phyloP scores from a whole-genome alignment of 352 stramenopile genomes.

The Hyaloperonospora brassicae region DNA sequence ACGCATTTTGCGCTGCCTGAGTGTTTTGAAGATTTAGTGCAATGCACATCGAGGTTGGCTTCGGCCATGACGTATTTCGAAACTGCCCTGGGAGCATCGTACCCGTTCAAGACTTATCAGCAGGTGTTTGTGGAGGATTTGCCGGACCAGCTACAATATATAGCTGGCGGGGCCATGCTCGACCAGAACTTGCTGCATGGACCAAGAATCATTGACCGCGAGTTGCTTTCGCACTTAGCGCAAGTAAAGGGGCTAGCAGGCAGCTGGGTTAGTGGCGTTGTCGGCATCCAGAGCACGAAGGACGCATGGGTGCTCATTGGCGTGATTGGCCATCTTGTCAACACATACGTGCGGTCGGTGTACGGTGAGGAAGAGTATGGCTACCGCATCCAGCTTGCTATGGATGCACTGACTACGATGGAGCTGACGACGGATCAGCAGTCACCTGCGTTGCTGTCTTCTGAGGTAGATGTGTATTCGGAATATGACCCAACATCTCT shows the following conservation, averaged over 20 bases:
- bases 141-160: conserved; percentile 61
- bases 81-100: conserved; percentile 52
- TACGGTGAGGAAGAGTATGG: conserved; percentile 81
- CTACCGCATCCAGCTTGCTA: conserved; percentile 77
- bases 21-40: conserved; percentile 64
- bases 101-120: conserved; percentile 83
- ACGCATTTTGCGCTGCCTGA: conserved; percentile 79
- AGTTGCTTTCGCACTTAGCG: conserved; percentile 70
- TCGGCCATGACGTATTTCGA: conserved; percentile 79
- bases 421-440: conserved; percentile 62
- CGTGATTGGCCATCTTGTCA: conserved; percentile 72
- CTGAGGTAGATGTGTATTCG: conserved; percentile 77
- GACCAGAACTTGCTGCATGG: conserved; percentile 75
- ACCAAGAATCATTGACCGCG: conserved; percentile 72
- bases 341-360: conserved; percentile 70
- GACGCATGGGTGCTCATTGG: conserved; percentile 80
- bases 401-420: conserved; percentile 82
- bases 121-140: conserved; percentile 84
- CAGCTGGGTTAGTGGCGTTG: conserved; percentile 71
- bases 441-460: conserved; percentile 55
- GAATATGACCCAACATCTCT: conserved; percentile 70
- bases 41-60: conserved; percentile 62
- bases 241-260: conserved; percentile 73
- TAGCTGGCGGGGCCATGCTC: conserved; percentile 56
- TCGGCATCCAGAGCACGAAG: conserved; percentile 80